Conservation (phyloP, 148 eudicot genomes). For the Limonium bicolor region DNA sequence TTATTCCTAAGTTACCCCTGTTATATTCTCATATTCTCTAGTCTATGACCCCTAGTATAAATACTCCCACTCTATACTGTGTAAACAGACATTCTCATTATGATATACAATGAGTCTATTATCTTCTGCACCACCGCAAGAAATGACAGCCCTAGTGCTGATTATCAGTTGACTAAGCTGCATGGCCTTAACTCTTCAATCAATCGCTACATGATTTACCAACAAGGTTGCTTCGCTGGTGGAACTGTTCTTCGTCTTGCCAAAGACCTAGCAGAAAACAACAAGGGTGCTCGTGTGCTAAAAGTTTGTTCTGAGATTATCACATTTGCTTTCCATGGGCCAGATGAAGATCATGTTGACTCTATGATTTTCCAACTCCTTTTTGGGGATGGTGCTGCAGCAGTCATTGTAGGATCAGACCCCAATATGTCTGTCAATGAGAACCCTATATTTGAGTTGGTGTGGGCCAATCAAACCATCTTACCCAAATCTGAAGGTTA, state of each 20-base stretch:
- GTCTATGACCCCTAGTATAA: too few relatives aligned
- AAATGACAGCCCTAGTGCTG: not conserved
- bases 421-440: not conserved
- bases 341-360: not conserved
- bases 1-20: too few relatives aligned
- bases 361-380: not conserved
- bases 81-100: too few relatives aligned
- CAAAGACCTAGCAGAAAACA: too few relatives aligned
- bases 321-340: not conserved
- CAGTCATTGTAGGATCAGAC: not conserved
- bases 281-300: too few relatives aligned
- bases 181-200: not conserved
- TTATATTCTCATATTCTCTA: too few relatives aligned
- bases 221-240: too few relatives aligned
- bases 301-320: not conserved
- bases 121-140: too few relatives aligned
- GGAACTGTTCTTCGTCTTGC: too few relatives aligned
- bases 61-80: too few relatives aligned
- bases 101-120: too few relatives aligned
- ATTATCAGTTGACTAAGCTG: constrained; percentile 1
- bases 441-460: not conserved
- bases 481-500: not conserved
- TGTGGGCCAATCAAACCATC: not conserved
- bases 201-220: constrained; percentile 1
- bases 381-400: constrained; percentile 4